A percentile compares a stretch with the other conserved stretches of the same genome.
These are phyloP conservation scores for Auricularia auricula-judae DNA, from an alignment of 768 basidiomycete genomes.

Conservation along the genomic window DNA sequence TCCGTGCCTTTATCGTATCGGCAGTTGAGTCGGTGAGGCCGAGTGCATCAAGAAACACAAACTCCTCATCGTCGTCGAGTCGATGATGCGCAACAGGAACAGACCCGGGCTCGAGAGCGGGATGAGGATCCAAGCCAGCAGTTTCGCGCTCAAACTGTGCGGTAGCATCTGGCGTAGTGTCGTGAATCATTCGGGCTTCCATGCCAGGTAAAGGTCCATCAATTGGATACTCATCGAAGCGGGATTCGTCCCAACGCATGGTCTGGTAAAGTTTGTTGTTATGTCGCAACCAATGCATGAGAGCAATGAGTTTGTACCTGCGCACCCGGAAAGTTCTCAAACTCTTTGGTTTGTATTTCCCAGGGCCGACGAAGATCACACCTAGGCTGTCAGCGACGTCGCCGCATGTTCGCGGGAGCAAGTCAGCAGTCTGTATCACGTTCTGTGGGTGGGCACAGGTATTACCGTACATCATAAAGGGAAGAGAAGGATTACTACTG, in stretches of 20 bases:
- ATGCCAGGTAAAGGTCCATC: slow-evolving; percentile 1
- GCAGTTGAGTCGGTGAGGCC: slow-evolving; percentile 22
- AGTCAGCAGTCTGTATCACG: slow-evolving; percentile 17
- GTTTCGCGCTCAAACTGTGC: slow-evolving; percentile 17
- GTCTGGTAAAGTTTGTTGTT: slow-evolving; percentile 25
- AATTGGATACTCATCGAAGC: background rate
- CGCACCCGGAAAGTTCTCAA: slow-evolving; percentile 14
- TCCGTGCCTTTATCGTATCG: slow-evolving; percentile 12
- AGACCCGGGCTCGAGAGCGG: slow-evolving; percentile 5
- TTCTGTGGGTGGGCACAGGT: slow-evolving; percentile 26
- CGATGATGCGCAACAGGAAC: background rate
- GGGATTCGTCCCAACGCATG: background rate
- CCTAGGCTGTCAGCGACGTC: slow-evolving; percentile 17
- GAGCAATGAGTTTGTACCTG: slow-evolving; percentile 13
- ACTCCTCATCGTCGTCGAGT: background rate
- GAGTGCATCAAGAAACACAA: slow-evolving; percentile 16
- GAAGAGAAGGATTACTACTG: slow-evolving; percentile 14
- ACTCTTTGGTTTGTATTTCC: slow-evolving; percentile 9
- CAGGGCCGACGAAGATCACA: slow-evolving; percentile 21
- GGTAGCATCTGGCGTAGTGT: slow-evolving; percentile 3
- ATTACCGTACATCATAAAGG: slow-evolving; percentile 22
- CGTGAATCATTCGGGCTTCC: slow-evolving; percentile 10
- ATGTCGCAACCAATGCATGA: slow-evolving; percentile 23
- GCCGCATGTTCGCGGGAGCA: slow-evolving; percentile 16
- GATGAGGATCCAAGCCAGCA: slow-evolving; percentile 17